Conservation (phyloP, 768 basidiomycete genomes). For the Brasilioporus rufonigricans region DNA sequence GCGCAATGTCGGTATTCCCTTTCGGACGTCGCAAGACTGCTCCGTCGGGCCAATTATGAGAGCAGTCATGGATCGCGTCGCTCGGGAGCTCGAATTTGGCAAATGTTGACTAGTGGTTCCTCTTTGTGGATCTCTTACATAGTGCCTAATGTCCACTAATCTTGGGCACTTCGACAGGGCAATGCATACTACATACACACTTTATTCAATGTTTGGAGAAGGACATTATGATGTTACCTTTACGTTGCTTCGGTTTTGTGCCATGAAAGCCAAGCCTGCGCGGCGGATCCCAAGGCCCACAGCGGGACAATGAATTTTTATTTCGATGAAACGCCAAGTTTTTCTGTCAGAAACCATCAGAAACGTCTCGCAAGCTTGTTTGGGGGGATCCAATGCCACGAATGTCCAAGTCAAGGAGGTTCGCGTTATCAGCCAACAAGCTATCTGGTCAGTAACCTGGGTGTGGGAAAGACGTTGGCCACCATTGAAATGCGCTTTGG, state of each 20-base stretch:
- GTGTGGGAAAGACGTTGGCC: background rate
- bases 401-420: background rate
- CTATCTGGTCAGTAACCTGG: background rate
- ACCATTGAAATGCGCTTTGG: background rate
- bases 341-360: background rate
- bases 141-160: background rate
- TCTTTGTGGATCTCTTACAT: too few relatives aligned
- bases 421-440: background rate
- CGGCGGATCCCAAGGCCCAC: background rate
- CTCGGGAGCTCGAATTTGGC: background rate
- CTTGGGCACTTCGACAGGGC: background rate
- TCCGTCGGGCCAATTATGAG: background rate
- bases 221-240: background rate
- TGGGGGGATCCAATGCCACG: background rate
- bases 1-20: background rate
- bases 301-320: background rate
- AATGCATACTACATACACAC: background rate
- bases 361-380: background rate
- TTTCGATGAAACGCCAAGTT: background rate
- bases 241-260: background rate
- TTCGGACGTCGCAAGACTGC: background rate
- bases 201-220: too few relatives aligned
- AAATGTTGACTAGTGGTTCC: background rate
- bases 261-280: background rate
- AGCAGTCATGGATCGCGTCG: background rate